A percentile compares a stretch with the other conserved stretches of the same genome.
Conservation (phyloP, 768 basidiomycete genomes). For the Cytidiella melzeri region DNA sequence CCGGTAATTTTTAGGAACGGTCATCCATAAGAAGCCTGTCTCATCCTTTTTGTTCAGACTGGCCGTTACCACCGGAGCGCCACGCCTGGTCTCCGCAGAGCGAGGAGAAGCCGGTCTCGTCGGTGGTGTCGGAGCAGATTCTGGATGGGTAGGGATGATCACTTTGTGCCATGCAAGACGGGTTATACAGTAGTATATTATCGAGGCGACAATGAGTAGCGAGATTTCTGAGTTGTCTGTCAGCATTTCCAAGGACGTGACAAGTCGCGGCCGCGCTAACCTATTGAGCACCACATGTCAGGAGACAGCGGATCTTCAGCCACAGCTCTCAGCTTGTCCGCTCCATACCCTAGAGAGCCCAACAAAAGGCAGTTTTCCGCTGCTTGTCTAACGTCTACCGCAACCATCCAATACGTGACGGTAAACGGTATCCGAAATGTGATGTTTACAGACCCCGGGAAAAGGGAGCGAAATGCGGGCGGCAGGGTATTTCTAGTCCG, state of each 20-base stretch:
- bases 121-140: constrained; percentile 9
- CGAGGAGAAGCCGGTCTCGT: constrained; percentile 35
- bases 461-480: constrained; percentile 27
- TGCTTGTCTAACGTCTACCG: constrained; percentile 55
- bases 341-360: constrained; percentile 53
- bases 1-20: constrained; percentile 85
- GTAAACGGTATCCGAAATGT: constrained; percentile 39
- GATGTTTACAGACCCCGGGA: constrained; percentile 44
- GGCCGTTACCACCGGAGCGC: constrained; percentile 14
- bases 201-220: constrained; percentile 44
- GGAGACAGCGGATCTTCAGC: constrained; percentile 24
- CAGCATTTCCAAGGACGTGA: constrained; percentile 6
- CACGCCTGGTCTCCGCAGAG: constrained; percentile 38
- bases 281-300: constrained; percentile 44
- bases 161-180: constrained; percentile 42
- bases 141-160: constrained; percentile 10
- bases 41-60: constrained; percentile 36
- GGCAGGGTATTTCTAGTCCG: constrained; percentile 33
- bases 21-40: constrained; percentile 83
- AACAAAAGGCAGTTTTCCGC: constrained; percentile 63
- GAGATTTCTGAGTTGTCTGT: constrained; percentile 44
- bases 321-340: constrained; percentile 37
- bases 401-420: constrained; percentile 37
- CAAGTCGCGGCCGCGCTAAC: constrained; percentile 25
- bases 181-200: constrained; percentile 57